Evolutionary conservation across 1,284 basidiomycete genomes (phyloP).

Genomic region (Trametes hirsuta): DNA sequence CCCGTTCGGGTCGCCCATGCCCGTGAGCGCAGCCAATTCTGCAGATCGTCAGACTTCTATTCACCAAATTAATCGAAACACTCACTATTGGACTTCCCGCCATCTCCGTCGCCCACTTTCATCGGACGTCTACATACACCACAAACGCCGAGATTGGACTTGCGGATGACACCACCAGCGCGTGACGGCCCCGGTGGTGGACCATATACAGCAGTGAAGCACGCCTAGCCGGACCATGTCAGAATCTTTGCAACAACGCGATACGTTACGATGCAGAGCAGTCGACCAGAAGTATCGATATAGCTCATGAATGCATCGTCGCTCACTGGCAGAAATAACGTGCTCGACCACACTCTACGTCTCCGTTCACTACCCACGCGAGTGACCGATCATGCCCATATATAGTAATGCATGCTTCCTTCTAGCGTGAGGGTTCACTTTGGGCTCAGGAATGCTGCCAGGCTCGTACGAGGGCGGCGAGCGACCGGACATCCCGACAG

Average conservation of each 20-base stretch:
- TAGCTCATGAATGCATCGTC: neutral
- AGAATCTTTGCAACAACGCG: neutral
- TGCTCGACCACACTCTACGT: too few relatives aligned
- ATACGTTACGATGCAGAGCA: neutral
- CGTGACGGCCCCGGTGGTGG: constrained; percentile 69
- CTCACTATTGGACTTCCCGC: constrained; percentile 86
- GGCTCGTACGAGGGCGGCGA: neutral
- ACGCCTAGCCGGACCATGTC: constrained; percentile 60
- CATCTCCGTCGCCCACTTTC: constrained; percentile 86
- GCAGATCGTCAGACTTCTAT: constrained; percentile 8
- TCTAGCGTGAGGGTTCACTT: constrained; percentile 1
- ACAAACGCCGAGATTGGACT: constrained; percentile 89
- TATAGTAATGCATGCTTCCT: constrained; percentile 4
- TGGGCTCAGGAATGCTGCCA: neutral
- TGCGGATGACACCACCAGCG: constrained; percentile 56
- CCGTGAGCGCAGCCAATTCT: constrained; percentile 90
- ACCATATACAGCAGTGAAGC: constrained; percentile 95
- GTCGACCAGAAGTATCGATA: neutral
- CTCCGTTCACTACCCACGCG: neutral
- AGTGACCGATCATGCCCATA: constrained; percentile 1
- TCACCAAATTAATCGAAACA: constrained; percentile 26
- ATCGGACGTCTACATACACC: constrained; percentile 96
- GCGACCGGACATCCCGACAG: neutral
- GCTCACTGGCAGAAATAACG: too few relatives aligned
- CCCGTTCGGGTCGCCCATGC: constrained; percentile 71